phyloP scores from a whole-genome alignment of 108 stramenopile species.

The Pseudonitzschia multiseries region DNA sequence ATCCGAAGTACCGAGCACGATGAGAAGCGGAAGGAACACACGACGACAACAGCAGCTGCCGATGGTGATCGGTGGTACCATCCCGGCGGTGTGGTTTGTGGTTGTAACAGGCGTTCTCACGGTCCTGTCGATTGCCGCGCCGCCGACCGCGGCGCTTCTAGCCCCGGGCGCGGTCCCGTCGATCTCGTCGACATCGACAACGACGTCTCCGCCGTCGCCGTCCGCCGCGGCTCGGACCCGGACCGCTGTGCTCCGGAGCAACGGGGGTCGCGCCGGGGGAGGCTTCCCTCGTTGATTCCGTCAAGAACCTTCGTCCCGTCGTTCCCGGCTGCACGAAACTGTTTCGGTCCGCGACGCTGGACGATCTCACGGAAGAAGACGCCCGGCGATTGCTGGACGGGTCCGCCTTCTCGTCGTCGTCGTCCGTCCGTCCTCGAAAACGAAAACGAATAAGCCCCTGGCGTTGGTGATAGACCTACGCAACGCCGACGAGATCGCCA shows the following conservation, averaged over 20 bases:
- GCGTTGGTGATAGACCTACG: constrained; percentile 26
- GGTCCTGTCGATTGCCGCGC: not conserved
- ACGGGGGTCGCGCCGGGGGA: not conserved
- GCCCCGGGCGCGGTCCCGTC: not conserved
- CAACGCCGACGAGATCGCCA: constrained; percentile 26
- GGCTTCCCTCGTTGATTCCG: not conserved
- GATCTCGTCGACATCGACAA: not conserved
- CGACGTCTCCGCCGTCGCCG: not conserved
- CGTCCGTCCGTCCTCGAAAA: too few relatives aligned
- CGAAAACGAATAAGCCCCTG: constrained; percentile 4
- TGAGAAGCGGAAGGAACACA: too few relatives aligned
- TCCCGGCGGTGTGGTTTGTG: too few relatives aligned
- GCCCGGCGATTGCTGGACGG: constrained; percentile 12
- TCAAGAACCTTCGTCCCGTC: constrained; percentile 28
- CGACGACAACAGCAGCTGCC: too few relatives aligned
- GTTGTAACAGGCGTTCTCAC: too few relatives aligned
- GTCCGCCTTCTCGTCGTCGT: not conserved
- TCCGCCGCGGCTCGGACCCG: not conserved
- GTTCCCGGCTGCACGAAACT: constrained; percentile 7
- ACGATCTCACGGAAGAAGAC: constrained; percentile 12
- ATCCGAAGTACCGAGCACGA: too few relatives aligned
- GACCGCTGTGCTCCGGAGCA: not conserved
- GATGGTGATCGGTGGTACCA: too few relatives aligned
- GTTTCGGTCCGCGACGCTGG: constrained; percentile 30
- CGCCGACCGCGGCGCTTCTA: not conserved